Conservation (phyloP, 2,329 filamentous ascomycete genomes). For the Cyphellophora europaea region DNA sequence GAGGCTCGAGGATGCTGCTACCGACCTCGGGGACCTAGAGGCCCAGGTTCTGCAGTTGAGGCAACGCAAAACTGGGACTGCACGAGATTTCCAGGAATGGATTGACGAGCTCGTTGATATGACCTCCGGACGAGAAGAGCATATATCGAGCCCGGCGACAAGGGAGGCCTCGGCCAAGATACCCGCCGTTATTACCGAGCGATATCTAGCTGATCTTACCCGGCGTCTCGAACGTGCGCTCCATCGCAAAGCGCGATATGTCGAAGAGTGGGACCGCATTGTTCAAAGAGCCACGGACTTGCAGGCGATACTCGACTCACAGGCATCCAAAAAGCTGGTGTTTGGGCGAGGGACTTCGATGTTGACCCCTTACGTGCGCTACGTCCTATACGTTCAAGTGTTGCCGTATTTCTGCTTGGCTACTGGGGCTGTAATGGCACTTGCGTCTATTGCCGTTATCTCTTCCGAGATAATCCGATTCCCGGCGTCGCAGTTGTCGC, state of each 20-base stretch:
- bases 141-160: conserved; percentile 29
- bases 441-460: conserved; percentile 73
- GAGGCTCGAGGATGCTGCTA: conserved; percentile 73
- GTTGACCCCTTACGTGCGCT: conserved; percentile 73
- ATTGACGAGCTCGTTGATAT: conserved; percentile 86
- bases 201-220: conserved; percentile 85
- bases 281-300: conserved; percentile 64
- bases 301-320: conserved; percentile 76
- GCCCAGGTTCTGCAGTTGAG: conserved; percentile 69
- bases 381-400: conserved; percentile 64
- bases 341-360: conserved; percentile 56
- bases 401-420: conserved; percentile 59
- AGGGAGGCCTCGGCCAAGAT: conserved; percentile 38
- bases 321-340: conserved; percentile 68
- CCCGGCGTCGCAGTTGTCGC: conserved; percentile 66
- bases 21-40: conserved; percentile 72
- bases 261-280: conserved; percentile 75
- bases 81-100: conserved; percentile 76
- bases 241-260: conserved; percentile 73
- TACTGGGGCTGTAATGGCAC: conserved; percentile 57
- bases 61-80: conserved; percentile 69
- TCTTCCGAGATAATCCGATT: conserved; percentile 91
- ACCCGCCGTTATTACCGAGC: conserved; percentile 80
- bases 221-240: conserved; percentile 70
- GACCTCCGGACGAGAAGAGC: conserved; percentile 56